Percentiles rank a stretch among this genome's conserved stretches.
Conservation (phyloP, 768 basidiomycete genomes). For the Termitomyces sp. region DNA sequence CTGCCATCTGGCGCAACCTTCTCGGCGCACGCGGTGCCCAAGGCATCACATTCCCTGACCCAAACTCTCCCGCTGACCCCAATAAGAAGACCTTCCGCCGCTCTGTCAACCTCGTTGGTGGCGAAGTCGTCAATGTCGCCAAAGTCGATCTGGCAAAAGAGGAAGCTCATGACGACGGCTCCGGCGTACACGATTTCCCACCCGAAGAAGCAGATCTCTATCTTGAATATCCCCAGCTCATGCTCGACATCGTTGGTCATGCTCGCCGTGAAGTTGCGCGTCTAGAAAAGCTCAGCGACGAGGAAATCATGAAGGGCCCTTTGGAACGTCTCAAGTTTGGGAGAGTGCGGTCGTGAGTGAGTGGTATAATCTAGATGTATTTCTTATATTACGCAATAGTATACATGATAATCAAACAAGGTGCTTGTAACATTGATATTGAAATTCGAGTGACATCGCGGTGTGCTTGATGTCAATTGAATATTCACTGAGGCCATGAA, state of each 20-base stretch:
- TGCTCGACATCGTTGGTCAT: conserved; percentile 66
- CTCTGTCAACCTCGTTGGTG: too few relatives aligned
- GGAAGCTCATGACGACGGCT: conserved; percentile 57
- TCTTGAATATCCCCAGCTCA: conserved; percentile 66
- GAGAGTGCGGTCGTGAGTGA: too few relatives aligned
- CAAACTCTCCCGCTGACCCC: conserved; percentile 6
- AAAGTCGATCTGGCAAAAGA: conserved; percentile 54
- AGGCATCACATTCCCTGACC: conserved; percentile 47
- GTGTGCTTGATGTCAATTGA: too few relatives aligned
- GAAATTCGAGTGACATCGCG: too few relatives aligned
- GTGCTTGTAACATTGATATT: too few relatives aligned
- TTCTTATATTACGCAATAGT: too few relatives aligned
- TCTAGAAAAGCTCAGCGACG: conserved; percentile 49
- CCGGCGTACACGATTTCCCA: conserved; percentile 67
- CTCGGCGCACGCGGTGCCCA: conserved; percentile 79
- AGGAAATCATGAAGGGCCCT: conserved; percentile 35
- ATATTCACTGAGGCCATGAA: too few relatives aligned
- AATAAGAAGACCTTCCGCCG: conserved; percentile 36
- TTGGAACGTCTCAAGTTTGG: too few relatives aligned
- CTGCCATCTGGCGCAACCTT: conserved; percentile 86
- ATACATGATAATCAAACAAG: too few relatives aligned
- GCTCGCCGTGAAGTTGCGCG: conserved; percentile 66
- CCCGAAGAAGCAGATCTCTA: conserved; percentile 59
- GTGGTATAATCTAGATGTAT: too few relatives aligned
- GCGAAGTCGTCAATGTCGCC: conserved; percentile 52